Conservation (phyloP, 345 rosid species). For the Murraya paniculata region DNA sequence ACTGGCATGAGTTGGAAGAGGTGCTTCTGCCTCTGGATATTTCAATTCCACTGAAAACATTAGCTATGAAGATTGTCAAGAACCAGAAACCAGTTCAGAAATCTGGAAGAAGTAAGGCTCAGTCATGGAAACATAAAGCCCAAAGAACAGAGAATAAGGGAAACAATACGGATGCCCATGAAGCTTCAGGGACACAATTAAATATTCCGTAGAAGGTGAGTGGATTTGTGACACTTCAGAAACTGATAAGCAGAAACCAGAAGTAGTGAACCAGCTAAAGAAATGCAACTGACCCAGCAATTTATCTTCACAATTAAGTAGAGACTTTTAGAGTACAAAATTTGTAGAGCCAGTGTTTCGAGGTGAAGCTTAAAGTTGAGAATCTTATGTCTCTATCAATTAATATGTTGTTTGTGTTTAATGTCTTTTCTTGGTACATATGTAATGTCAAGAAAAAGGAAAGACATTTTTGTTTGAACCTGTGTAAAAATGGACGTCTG, state of each 20-base stretch:
- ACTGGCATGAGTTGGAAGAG: conserved; percentile 67
- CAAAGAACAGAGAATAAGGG: conserved; percentile 3
- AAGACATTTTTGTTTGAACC: background rate
- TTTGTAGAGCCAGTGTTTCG: background rate
- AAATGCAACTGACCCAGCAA: background rate
- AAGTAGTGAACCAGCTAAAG: background rate
- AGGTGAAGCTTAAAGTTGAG: conserved; percentile 3
- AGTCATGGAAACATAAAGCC: conserved; percentile 12
- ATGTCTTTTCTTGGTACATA: background rate
- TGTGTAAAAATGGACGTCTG: background rate
- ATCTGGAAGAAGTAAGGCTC: conserved; percentile 9
- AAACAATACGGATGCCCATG: conserved; percentile 10
- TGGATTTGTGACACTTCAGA: background rate
- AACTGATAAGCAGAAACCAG: background rate
- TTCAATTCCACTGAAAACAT: conserved; percentile 54
- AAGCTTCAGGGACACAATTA: conserved; percentile 3
- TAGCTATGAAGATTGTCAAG: conserved; percentile 48
- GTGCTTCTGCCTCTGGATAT: conserved; percentile 71
- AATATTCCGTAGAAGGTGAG: background rate
- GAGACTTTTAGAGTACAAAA: background rate
- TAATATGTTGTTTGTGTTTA: background rate
- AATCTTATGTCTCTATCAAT: background rate
- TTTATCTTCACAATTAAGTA: background rate
- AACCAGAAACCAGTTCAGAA: conserved; percentile 30
- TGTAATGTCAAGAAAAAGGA: background rate